These are phyloP conservation scores for Fraxinus latifolia DNA, from an alignment of 305 asterid genomes.

Conservation along the genomic window DNA sequence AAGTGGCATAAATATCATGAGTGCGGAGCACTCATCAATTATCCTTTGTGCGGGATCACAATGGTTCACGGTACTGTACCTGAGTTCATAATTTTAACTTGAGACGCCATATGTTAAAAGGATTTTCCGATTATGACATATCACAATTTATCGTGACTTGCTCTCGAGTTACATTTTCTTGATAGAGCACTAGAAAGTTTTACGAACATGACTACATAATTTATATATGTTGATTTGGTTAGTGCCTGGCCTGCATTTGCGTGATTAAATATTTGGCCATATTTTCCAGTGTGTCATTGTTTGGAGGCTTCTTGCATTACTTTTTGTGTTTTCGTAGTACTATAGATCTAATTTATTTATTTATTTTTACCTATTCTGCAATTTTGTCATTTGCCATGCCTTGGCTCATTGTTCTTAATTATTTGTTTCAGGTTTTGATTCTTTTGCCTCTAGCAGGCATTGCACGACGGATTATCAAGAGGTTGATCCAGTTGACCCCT, in stretches of 20 bases:
- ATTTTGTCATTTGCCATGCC: slow-evolving; percentile 11
- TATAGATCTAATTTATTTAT: not conserved
- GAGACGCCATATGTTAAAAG: not conserved
- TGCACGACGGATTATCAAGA: slow-evolving; percentile 69
- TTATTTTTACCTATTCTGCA: not conserved
- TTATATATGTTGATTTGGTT: not conserved
- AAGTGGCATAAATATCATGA: no score
- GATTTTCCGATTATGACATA: not conserved
- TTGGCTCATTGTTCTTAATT: slow-evolving; percentile 1
- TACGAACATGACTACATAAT: not conserved
- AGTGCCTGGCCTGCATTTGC: not conserved
- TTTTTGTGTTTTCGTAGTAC: not conserved
- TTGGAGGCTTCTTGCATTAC: not conserved
- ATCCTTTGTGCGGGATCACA: not conserved
- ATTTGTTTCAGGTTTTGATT: slow-evolving; percentile 61
- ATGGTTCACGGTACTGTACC: not conserved
- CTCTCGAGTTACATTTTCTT: not conserved
- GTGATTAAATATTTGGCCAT: not conserved
- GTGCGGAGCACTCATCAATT: no score
- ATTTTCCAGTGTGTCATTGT: not conserved
- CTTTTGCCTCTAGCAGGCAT: slow-evolving; percentile 85
- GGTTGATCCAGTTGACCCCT: slow-evolving; percentile 83
- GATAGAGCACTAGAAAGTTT: not conserved
- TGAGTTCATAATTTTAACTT: not conserved
- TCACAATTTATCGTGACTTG: not conserved